Base-by-base conservation (phyloP, 2,329 filamentous ascomycete genomes). In the Sphaerulina vaccinii region DNA sequence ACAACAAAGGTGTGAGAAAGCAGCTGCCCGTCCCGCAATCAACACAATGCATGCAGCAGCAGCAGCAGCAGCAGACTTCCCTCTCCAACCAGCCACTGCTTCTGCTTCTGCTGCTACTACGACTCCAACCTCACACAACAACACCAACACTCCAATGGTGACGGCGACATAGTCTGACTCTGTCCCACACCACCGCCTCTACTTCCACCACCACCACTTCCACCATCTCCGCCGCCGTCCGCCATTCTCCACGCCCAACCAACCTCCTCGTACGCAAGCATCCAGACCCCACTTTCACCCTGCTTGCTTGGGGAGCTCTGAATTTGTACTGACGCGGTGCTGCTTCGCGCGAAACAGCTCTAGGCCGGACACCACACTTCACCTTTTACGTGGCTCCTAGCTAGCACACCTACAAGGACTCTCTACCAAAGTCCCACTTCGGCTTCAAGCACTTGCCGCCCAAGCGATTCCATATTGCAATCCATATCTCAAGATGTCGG, bases 401-500 rank as follows among this genome's bases (percentile, higher is more conserved):
- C 24, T 29, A 9, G 8, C 8, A 29, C 24, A 11, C 24, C 22
- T 33, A 29, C 18, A 36, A 33, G 33, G 49, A 33, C 49, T 27
- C 21, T 24, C 42, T 45, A 38, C 44, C 33, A 48, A 29, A 11
- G 24, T 29, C 33, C 42, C 27, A 29, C 42, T 36, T 24, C 42
- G 32, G 42, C 42, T 45, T 35, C 42, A 18, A 45, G 11, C n/a
- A 19, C 32, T 35, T 35, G 24, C 44, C 40, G 29, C 37, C 44
- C 33, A 29, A 9, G 22, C 24, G 24, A 29, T 38, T 33, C 22
- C 18, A 43, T 13, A 21, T 23, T 27, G 37, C 50, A 15, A 19
- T 39, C 16, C 33, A 24, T 19, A 37, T 49, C 39, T 39, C 52
- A 54, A 32, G 32, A 67, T 68, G 64, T 67, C 65, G 51, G 60